Percentiles rank a stretch among this genome's conserved stretches.
phyloP scores from a whole-genome alignment of 2,329 filamentous ascomycete genomes.

The Phaeoacremonium minimum region DNA sequence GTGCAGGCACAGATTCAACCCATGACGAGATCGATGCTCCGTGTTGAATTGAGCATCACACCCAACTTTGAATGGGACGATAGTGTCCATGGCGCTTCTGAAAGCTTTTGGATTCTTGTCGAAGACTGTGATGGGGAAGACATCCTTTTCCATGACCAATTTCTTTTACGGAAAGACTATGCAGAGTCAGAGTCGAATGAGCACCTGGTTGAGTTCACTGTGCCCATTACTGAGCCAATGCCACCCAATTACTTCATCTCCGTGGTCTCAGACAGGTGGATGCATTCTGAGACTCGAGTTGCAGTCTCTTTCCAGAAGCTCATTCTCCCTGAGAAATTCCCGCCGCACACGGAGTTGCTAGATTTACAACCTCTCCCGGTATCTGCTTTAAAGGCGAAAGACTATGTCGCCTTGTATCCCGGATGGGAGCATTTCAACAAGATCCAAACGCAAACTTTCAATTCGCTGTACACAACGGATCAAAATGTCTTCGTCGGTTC shows the following conservation, averaged over 20 bases:
- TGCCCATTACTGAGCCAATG: constrained; percentile 95
- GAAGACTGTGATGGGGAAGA: constrained; percentile 98
- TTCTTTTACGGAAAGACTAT: constrained; percentile 86
- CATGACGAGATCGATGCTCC: constrained; percentile 88
- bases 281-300: constrained; percentile 93
- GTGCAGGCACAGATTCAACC: constrained; percentile 93
- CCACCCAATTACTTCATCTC: constrained; percentile 98
- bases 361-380: constrained; percentile 90
- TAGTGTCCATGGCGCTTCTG: constrained; percentile 76
- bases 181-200: constrained; percentile 82
- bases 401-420: constrained; percentile 77
- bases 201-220: constrained; percentile 92
- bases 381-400: constrained; percentile 79
- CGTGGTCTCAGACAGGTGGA: constrained; percentile 92
- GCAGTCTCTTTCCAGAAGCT: constrained; percentile 94
- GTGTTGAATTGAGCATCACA: constrained; percentile 84
- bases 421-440: constrained; percentile 91
- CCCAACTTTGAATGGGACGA: constrained; percentile 98
- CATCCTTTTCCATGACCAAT: constrained; percentile 91
- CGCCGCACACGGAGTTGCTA: constrained; percentile 84
- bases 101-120: constrained; percentile 95
- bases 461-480: constrained; percentile 83
- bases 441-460: constrained; percentile 96
- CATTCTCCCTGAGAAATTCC: constrained; percentile 91
- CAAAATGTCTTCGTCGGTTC: constrained; percentile 92